phyloP scores from a whole-genome alignment of 1,284 basidiomycete genomes.

The Trametes sp. region DNA sequence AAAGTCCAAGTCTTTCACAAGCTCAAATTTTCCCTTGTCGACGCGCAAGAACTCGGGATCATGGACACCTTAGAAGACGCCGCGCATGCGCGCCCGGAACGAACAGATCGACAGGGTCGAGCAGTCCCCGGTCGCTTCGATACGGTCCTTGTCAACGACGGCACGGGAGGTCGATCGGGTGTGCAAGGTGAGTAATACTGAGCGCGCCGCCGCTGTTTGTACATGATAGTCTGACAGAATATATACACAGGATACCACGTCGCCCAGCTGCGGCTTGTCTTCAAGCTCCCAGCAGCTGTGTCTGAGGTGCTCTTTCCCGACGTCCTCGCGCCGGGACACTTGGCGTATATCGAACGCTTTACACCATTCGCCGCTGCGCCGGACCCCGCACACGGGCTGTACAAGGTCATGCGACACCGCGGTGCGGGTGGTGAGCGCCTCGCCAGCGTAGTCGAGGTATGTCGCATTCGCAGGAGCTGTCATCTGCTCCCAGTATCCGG shows the following conservation, averaged over 20 bases:
- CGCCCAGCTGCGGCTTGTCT: conserved; percentile 30
- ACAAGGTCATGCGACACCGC: conserved; percentile 27
- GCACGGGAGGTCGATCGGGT: neutral
- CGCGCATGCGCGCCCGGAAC: conserved; percentile 20
- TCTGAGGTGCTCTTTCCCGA: conserved; percentile 19
- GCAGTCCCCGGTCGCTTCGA: conserved; percentile 31
- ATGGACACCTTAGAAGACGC: conserved; percentile 7
- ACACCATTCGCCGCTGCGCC: conserved; percentile 29
- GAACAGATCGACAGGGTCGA: neutral
- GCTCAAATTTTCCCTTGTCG: conserved; percentile 21
- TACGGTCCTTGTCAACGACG: conserved; percentile 25
- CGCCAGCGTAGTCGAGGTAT: conserved; percentile 37
- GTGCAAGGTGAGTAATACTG: conserved; percentile 11
- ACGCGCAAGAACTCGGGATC: neutral
- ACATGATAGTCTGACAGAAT: no score
- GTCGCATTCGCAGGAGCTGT: conserved; percentile 36
- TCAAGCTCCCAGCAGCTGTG: conserved; percentile 17
- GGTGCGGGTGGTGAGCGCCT: conserved; percentile 22
- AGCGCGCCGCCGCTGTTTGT: no score
- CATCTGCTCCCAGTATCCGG: conserved; percentile 38
- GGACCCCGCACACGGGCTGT: conserved; percentile 23
- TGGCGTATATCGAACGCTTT: conserved; percentile 47
- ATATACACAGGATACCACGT: conserved; percentile 33
- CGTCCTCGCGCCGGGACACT: conserved; percentile 23
- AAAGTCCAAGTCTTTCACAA: no score